phyloP scores from a whole-genome alignment of 441 rosid genomes.

The Rhodomyrtus psidioides region DNA sequence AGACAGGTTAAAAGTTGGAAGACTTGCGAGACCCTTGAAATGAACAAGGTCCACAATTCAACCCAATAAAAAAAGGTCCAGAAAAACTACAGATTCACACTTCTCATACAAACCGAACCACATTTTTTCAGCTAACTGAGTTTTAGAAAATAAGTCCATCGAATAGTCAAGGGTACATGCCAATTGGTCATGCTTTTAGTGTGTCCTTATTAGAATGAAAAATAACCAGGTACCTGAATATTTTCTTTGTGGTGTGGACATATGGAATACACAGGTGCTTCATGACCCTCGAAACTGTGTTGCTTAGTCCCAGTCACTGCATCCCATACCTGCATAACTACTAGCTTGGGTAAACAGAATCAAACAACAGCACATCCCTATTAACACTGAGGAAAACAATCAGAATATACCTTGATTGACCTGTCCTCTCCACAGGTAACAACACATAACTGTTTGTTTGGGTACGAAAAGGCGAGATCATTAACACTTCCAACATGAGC shows the following conservation, averaged over 20 bases:
- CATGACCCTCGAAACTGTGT: conserved; percentile 64
- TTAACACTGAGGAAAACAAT: not conserved
- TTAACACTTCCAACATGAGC: conserved; percentile 75
- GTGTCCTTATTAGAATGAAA: not conserved
- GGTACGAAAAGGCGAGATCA: conserved; percentile 68
- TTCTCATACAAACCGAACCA: not conserved
- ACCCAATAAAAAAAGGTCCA: not conserved
- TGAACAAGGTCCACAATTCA: not conserved
- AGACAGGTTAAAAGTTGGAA: not conserved
- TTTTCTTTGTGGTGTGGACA: conserved; percentile 77
- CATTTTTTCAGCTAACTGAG: not conserved
- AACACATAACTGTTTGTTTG: conserved; percentile 50
- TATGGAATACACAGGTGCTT: conserved; percentile 67
- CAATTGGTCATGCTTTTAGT: not conserved
- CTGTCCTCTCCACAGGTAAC: conserved; percentile 81
- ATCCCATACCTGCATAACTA: conserved; percentile 67
- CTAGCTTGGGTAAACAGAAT: conserved; percentile 5
- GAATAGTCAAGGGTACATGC: not conserved
- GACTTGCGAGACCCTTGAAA: not conserved
- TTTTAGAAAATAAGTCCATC: not conserved
- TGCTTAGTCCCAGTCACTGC: conserved; percentile 39
- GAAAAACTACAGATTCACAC: not conserved
- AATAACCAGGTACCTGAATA: conserved; percentile 47
- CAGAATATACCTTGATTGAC: conserved; percentile 45
- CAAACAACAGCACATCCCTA: not conserved